Evolutionary conservation across 208 protist species (phyloP).

Genomic region (Trypanosoma mega): DNA sequence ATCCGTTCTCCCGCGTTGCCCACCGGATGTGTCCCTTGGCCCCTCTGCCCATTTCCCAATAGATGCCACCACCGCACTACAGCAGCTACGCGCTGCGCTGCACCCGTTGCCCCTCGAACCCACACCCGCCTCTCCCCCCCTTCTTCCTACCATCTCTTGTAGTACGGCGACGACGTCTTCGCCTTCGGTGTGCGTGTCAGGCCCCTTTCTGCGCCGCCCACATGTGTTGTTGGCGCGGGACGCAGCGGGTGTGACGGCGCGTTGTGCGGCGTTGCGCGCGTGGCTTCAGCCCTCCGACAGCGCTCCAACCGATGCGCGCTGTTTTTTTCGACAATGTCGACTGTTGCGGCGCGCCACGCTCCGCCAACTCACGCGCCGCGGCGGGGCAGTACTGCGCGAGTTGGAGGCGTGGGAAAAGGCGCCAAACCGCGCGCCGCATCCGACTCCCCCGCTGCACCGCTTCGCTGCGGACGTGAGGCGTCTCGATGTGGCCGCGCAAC

Average conservation of each 20-base stretch:
- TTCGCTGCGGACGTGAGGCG: constrained; percentile 17
- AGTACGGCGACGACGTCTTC: no score
- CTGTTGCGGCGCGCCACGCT: neutral
- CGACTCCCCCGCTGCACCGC: neutral
- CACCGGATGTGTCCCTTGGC: neutral
- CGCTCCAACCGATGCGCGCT: neutral
- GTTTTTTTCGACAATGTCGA: neutral
- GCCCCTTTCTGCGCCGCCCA: neutral
- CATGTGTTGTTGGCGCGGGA: no score
- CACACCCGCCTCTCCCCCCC: no score
- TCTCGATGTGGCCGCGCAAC: constrained; percentile 13
- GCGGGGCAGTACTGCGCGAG: constrained; percentile 15
- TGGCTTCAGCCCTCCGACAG: constrained; percentile 10
- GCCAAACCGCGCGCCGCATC: neutral
- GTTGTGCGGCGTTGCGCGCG: constrained; percentile 7
- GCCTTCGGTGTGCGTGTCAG: neutral
- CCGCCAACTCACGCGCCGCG: constrained; percentile 22
- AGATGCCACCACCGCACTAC: constrained; percentile 28
- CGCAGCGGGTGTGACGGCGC: neutral
- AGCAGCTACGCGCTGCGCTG: constrained; percentile 25
- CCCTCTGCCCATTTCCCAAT: neutral
- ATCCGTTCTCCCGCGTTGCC: neutral
- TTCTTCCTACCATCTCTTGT: neutral
- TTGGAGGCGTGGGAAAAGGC: constrained; percentile 21
- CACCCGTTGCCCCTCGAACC: neutral